Base-by-base conservation (phyloP, 2,329 filamentous ascomycete species). In the Macrophomina tecta region DNA sequence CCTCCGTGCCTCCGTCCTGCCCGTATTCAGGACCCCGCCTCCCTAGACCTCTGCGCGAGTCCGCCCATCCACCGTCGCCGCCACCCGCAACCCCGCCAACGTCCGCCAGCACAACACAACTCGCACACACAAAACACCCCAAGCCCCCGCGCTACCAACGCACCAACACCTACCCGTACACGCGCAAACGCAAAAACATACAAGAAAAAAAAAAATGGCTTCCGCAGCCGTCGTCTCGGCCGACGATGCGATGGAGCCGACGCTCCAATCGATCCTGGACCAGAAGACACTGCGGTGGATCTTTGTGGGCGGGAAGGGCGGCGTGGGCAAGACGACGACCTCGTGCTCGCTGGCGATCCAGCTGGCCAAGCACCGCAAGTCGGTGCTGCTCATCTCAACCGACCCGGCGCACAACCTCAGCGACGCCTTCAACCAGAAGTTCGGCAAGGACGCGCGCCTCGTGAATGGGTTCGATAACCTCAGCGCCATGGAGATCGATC, bases 291-390 rank as follows among this genome's bases (percentile, higher is more conserved):
- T 99, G 66, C 92, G 95, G 78, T 99, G 95, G 95, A 97, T 99
- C 82, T 99, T 99, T 76, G 95, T 99, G 68, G 95, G 95, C 75
- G 95, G 95, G 72, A 99, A 99, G 83, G 95, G 95, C 76, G 95
- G 95, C 78, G 95, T 99, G 53, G 95, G 95, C 79, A 99, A 99
- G 85, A 99, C 95, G 34, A 99, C 95, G n/a, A 99, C 95, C 16
- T 98, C 94, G 7, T 99, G 95, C 83, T 97, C 94, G 9, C 91
- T 99, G 71, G 95, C 95, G 70, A 98, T 99, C 78, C 95, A 99
- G 82, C 92, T 99, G 71, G 93, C 95, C 74, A 93, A 91, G 81
- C 93, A 93, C 74, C 93, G 95, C 81, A 94, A 94, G 82, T 97
- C 92, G 69, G 95, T 99, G 69, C 89, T 99, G 67, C 90, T 99